These are phyloP conservation scores for Neospora caninum DNA, from an alignment of 169 alveolate species.

Conservation along the genomic window DNA sequence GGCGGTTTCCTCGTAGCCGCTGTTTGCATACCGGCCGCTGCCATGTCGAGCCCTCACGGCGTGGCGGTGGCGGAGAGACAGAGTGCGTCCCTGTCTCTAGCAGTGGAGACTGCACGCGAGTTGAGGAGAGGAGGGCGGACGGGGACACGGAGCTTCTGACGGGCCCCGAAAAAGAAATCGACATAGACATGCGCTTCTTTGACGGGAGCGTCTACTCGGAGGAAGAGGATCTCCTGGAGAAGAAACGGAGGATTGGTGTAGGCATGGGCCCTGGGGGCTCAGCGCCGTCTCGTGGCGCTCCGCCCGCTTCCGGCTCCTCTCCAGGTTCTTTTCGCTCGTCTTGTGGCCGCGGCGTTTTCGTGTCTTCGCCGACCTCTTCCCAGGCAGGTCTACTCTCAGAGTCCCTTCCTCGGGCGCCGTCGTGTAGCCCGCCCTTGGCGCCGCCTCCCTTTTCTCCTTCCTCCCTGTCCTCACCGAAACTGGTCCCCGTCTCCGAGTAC, in stretches of 20 bases:
- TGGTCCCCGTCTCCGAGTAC: conserved; percentile 1
- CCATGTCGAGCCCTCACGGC: too few species aligned
- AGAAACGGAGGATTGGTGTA: not conserved
- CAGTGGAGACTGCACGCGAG: too few species aligned
- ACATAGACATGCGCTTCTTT: not conserved
- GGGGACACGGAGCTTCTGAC: too few species aligned
- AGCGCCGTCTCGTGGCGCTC: not conserved
- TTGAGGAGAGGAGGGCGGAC: too few species aligned
- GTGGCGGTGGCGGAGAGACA: too few species aligned
- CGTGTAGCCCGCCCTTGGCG: not conserved
- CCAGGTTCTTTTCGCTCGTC: not conserved
- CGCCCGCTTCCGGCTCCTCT: not conserved
- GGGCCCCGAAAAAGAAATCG: too few species aligned
- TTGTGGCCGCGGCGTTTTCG: not conserved
- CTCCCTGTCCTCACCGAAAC: not conserved
- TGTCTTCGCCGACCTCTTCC: not conserved
- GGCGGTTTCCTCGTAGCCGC: too few species aligned
- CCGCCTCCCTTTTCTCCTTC: not conserved
- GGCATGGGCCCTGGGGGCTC: not conserved
- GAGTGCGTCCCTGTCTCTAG: too few species aligned
- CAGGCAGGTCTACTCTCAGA: not conserved
- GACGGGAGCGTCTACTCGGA: not conserved
- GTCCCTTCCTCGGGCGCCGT: not conserved
- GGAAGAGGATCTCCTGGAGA: not conserved
- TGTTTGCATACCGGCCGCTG: too few species aligned